phyloP scores from a whole-genome alignment of 2,329 filamentous ascomycete genomes.

The Xylariaceae sp. region DNA sequence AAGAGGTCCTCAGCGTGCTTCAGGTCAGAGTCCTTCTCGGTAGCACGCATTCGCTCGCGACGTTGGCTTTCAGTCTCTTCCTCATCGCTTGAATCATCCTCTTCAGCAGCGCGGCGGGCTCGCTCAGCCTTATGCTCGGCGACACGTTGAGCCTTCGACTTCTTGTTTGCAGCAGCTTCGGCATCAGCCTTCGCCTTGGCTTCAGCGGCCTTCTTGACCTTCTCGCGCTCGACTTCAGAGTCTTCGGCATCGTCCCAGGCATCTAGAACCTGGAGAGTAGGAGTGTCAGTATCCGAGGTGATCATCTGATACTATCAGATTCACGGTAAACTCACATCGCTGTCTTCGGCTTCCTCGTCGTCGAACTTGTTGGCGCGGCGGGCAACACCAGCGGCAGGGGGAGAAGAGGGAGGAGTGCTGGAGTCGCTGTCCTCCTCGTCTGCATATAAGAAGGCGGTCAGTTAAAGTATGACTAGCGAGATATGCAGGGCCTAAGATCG shows the following conservation, averaged over 20 bases:
- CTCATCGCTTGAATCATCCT: constrained; percentile 58
- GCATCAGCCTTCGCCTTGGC: constrained; percentile 87
- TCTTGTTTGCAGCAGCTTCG: constrained; percentile 84
- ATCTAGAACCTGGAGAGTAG: constrained; percentile 68
- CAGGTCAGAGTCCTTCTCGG: constrained; percentile 84
- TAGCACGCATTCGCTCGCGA: constrained; percentile 69
- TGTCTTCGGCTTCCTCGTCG: constrained; percentile 80
- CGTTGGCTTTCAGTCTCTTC: constrained; percentile 65
- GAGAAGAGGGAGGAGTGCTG: constrained; percentile 32
- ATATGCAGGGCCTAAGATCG: not conserved
- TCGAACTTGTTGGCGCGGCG: constrained; percentile 69
- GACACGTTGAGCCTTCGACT: constrained; percentile 81
- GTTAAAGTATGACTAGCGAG: constrained; percentile 9
- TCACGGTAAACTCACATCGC: constrained; percentile 56
- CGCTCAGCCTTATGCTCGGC: constrained; percentile 69
- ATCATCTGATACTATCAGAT: not conserved
- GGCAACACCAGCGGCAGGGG: constrained; percentile 33
- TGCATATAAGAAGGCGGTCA: constrained; percentile 20
- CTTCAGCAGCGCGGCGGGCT: constrained; percentile 46
- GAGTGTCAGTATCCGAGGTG: constrained; percentile 8
- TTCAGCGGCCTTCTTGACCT: constrained; percentile 80
- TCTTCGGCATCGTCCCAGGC: constrained; percentile 97
- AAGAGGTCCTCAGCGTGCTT: constrained; percentile 90
- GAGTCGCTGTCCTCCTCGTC: constrained; percentile 35
- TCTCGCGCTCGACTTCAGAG: constrained; percentile 94